A percentile compares a stretch with the other conserved stretches of the same genome.
Conservation (phyloP, 768 basidiomycete genomes). For the Psilocybe tampanensis region DNA sequence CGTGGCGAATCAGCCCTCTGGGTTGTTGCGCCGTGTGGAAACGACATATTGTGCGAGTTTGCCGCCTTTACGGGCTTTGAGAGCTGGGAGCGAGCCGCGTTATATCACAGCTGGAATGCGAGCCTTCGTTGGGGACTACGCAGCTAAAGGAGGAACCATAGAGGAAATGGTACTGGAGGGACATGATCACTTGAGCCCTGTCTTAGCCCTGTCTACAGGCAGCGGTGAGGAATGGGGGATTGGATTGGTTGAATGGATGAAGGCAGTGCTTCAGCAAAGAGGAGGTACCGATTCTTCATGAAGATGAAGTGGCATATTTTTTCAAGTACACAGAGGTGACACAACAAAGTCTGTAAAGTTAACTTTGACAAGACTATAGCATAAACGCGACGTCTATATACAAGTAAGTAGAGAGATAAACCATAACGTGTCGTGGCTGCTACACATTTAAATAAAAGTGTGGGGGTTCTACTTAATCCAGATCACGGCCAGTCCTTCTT, state of each 20-base stretch:
- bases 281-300: no score
- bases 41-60: slow-evolving; percentile 8
- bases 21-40: slow-evolving; percentile 18
- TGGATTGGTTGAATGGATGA: slow-evolving; percentile 21
- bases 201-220: slow-evolving; percentile 24
- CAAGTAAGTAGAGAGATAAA: no score
- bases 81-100: slow-evolving; percentile 26
- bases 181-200: slow-evolving; percentile 29
- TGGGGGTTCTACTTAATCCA: not conserved
- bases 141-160: slow-evolving; percentile 18
- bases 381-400: no score
- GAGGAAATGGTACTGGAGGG: slow-evolving; percentile 22
- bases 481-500: slow-evolving; percentile 1
- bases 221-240: slow-evolving; percentile 27
- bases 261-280: not conserved
- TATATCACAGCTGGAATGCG: slow-evolving; percentile 15
- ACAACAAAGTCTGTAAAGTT: no score
- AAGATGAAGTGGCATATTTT: no score
- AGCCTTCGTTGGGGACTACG: slow-evolving; percentile 15
- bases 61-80: slow-evolving; percentile 21
- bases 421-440: no score
- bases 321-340: no score
- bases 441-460: no score
- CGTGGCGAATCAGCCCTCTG: slow-evolving; percentile 15
- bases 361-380: no score